Evolutionary conservation across 441 rosid genomes (phyloP), one percentile per base, ranked within the genome.

Genomic region (Pelargonium cotyledonis): DNA sequence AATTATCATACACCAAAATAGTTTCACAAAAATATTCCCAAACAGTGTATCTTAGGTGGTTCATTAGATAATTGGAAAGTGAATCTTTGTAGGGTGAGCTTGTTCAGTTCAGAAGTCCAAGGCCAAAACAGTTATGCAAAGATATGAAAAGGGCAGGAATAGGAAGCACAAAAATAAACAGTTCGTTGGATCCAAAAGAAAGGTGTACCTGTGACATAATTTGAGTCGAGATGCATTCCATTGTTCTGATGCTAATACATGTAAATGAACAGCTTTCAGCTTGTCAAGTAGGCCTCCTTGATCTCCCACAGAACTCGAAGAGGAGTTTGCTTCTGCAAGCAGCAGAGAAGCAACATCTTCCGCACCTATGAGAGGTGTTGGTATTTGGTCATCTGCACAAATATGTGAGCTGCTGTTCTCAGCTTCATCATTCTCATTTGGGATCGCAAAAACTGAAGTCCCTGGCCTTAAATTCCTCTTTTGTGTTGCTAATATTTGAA

Each of bases 171-270:
- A 29, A 29, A 29, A 29, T 29, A 51, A 51, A n/a, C 58, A 15
- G 16, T 51, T 51, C 58, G 5, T 12, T 53, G 60, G 14, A 55
- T 26, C 4, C 4, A 31, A 65, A 21, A 63, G 60, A 71, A 61
- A 70, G 72, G 70, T 68, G 2, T 61, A 88, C 94, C 85, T 80
- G 65, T 86, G 88, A 76, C 88, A 85, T 74, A 47, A 71, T 66
- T 81, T 78, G 74, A 86, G 85, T 29, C 69, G 79, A 70, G 88
- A 83, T 76, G 86, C 76, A 76, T 84, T 85, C 91, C 88, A 88
- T 73, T 75, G 84, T 72, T 84, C 88, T 16, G 91, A 80, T 55
- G 94, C 91, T 70, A 85, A 74, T 3, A 84, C 76, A 77, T 85
- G 89, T 41, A 88, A 85, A 65, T 70, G 78, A 74, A 86, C 78